Evolutionary conservation across 2,329 filamentous ascomycete genomes (phyloP).

Genomic region (Beauveria caledonica): DNA sequence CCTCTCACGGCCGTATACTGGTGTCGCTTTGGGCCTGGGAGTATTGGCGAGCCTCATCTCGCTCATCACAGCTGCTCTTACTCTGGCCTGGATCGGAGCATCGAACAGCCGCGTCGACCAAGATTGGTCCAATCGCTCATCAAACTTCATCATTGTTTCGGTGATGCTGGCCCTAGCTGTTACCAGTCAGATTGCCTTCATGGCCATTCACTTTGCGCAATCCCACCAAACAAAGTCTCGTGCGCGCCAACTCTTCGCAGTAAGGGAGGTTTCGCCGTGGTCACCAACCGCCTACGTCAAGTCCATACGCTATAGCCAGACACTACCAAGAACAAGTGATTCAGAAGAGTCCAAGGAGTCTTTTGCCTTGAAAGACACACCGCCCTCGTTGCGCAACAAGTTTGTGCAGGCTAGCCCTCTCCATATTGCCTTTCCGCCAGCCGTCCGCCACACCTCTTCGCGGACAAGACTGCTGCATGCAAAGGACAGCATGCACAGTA

Average conservation of each 20-base stretch:
- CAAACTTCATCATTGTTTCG: constrained; percentile 36
- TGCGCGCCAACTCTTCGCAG: neutral
- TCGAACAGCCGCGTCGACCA: constrained; percentile 19
- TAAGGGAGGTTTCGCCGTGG: constrained; percentile 18
- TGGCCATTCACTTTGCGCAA: constrained; percentile 35
- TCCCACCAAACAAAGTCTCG: constrained; percentile 22
- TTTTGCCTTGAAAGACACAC: constrained; percentile 32
- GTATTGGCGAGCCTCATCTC: constrained; percentile 36
- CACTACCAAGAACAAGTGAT: constrained; percentile 26
- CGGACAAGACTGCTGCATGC: constrained; percentile 44
- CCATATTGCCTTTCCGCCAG: constrained; percentile 34
- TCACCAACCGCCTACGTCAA: constrained; percentile 33
- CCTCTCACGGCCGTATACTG: constrained; percentile 18
- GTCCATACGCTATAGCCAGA: constrained; percentile 43
- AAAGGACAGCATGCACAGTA: constrained; percentile 29
- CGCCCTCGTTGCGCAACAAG: constrained; percentile 31
- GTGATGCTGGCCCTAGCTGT: constrained; percentile 38
- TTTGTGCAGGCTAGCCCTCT: constrained; percentile 21
- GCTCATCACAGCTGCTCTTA: constrained; percentile 35
- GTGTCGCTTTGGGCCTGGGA: constrained; percentile 20
- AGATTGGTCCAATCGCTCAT: constrained; percentile 15
- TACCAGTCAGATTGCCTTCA: constrained; percentile 39
- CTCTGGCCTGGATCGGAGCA: constrained; percentile 33
- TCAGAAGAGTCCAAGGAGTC: constrained; percentile 24
- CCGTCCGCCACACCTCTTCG: constrained; percentile 48